phyloP scores from a whole-genome alignment of 208 protist genomes.

The Acanthamoeba royreba region DNA sequence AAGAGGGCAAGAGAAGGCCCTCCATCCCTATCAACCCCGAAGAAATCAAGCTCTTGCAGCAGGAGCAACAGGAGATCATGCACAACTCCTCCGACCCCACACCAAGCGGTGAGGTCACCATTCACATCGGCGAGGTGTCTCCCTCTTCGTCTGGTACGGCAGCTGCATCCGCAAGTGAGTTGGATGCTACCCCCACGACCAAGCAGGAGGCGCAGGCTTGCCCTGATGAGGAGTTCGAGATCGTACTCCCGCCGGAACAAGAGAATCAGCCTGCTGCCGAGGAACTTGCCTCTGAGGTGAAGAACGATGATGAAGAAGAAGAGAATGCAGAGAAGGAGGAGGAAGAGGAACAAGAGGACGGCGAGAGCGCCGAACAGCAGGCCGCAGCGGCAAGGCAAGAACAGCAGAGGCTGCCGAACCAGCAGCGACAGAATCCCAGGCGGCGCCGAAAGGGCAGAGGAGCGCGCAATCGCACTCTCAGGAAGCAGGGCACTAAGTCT shows the following conservation, averaged over 20 bases:
- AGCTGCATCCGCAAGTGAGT: too few relatives aligned
- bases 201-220: neutral
- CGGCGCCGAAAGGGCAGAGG: neutral
- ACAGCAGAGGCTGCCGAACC: neutral
- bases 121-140: neutral
- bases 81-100: neutral
- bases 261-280: neutral
- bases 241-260: neutral
- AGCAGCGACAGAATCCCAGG: neutral
- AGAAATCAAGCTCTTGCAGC: neutral
- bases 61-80: neutral
- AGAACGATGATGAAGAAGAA: neutral
- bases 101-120: neutral
- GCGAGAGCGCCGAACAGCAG: neutral
- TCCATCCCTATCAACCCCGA: constrained; percentile 1
- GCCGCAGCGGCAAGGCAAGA: neutral
- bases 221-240: neutral
- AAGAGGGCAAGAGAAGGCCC: neutral
- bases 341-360: neutral
- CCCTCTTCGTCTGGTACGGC: neutral
- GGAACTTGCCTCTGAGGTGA: neutral
- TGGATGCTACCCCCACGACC: too few relatives aligned
- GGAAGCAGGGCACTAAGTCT: neutral
- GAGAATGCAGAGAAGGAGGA: neutral
- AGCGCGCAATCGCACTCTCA: neutral